phyloP scores from a whole-genome alignment of 129 eudicot genomes.

The Pulicaria dysenterica region DNA sequence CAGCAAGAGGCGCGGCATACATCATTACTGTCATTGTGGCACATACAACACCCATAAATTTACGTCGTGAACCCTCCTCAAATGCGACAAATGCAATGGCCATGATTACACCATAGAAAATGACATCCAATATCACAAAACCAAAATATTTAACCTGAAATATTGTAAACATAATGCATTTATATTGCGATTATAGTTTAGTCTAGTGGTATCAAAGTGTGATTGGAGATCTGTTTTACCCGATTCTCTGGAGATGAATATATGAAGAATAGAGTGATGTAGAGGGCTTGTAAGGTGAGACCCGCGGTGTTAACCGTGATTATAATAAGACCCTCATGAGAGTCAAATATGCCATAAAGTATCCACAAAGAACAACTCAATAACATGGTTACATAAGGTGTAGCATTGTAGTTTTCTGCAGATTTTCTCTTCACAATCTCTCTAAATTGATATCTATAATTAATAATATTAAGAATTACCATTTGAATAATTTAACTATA shows the following conservation, averaged over 20 bases:
- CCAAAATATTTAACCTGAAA: conserved; percentile 39
- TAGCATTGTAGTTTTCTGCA: conserved; percentile 44
- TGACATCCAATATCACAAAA: conserved; percentile 34
- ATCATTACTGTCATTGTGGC: conserved; percentile 47
- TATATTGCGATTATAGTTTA: background rate
- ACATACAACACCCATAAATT: conserved; percentile 47
- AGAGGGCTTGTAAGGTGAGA: conserved; percentile 35
- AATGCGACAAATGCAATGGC: conserved; percentile 40
- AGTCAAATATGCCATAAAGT: conserved; percentile 53
- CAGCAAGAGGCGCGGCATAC: conserved; percentile 57
- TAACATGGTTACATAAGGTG: conserved; percentile 50
- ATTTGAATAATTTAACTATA: background rate
- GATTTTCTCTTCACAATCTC: conserved; percentile 52
- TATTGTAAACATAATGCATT: background rate
- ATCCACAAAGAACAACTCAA: conserved; percentile 53
- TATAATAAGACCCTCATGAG: conserved; percentile 48
- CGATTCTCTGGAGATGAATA: conserved; percentile 45
- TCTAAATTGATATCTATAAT: conserved; percentile 42
- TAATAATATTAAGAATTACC: too few species aligned
- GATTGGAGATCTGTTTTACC: conserved; percentile 23
- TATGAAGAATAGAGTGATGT: conserved; percentile 34
- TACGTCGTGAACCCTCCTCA: conserved; percentile 40
- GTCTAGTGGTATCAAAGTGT: too few species aligned
- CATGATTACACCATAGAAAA: conserved; percentile 41
- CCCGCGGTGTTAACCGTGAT: conserved; percentile 52